Conservation (phyloP, 225 moss, liverwort and hornwort genomes). For the Pseudisothecium myosuroides region DNA sequence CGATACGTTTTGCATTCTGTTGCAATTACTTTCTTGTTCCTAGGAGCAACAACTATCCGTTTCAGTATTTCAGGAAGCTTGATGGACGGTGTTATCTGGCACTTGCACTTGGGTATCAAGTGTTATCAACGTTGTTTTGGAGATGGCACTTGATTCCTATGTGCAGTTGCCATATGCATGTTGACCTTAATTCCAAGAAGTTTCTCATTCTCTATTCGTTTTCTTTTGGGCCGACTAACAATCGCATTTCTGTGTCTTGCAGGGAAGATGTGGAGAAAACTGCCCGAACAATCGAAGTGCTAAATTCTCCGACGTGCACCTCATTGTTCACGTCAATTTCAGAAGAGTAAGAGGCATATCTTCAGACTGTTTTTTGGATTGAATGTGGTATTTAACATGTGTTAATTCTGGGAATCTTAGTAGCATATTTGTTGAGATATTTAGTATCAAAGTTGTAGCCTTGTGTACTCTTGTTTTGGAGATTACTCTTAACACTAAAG, state of each 20-base stretch:
- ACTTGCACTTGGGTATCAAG: neutral
- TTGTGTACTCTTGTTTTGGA: neutral
- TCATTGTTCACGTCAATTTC: constrained; percentile 6
- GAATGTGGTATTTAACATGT: neutral
- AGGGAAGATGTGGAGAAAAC: constrained; percentile 24
- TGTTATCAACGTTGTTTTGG: neutral
- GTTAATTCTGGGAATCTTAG: neutral
- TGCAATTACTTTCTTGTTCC: neutral
- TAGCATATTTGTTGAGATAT: neutral
- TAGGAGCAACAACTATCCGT: neutral
- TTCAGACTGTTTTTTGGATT: neutral
- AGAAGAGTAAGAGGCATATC: constrained; percentile 18
- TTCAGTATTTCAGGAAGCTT: neutral
- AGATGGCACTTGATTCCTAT: neutral
- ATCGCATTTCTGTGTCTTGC: neutral
- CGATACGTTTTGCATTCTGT: neutral
- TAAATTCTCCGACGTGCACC: neutral
- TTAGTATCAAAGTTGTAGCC: neutral
- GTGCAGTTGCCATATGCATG: neutral
- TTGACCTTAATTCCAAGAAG: neutral
- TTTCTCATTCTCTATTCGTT: neutral
- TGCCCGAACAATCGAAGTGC: neutral
- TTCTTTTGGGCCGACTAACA: neutral
- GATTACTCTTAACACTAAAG: neutral
- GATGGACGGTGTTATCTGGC: neutral